Evolutionary conservation across 2,329 filamentous ascomycete species (phyloP), one percentile per base, ranked within the genome.

Genomic region (Metarhizium guizhouense): DNA sequence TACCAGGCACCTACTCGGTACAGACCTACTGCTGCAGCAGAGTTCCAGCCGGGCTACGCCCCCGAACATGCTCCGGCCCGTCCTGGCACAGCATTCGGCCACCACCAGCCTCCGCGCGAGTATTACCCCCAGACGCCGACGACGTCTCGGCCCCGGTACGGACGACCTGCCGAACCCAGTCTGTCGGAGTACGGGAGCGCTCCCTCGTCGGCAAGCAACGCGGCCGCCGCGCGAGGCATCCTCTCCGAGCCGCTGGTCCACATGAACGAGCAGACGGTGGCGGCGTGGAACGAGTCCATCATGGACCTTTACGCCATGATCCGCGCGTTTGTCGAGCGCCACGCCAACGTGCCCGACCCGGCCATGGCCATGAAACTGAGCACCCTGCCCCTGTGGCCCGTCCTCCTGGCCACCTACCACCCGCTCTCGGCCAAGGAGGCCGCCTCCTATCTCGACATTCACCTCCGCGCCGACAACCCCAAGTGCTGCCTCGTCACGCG

Each of bases 401-500:
- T 72, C 25, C 64, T 74, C 14, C 56, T 73, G 38, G 66, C 69
- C 1, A 70, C 67, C 1, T 74, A 74, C 56, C 64, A 67, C 38
- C 71, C 71, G 6, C 64, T 75, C 25, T 70, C 67, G 16, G 68
- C 70, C 54, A 49, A 61, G 1, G 72, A 75, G 59, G 71, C 72
- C 1, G 60, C 69, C 4, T 72, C 72, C 3, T 75, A 75, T 52
- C 68, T 75, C 20, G 68, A 73, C 50, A 68, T 66, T 54, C 73
- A 75, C 53, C 65, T 75, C 25, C 68, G 68, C 54, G 68, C 72
- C 25, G 65, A 68, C 38, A 70, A 70, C 55, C 67, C 70, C 51
- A 74, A 74, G 62, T 68, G 68, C 3, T 75, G 72, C 58, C 66
- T 75, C n/a, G 69, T 75, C 16, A 74, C 73, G 2, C 68, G 73